Conservation (phyloP, 1,139 yeast species). For the Pichia sp. region DNA sequence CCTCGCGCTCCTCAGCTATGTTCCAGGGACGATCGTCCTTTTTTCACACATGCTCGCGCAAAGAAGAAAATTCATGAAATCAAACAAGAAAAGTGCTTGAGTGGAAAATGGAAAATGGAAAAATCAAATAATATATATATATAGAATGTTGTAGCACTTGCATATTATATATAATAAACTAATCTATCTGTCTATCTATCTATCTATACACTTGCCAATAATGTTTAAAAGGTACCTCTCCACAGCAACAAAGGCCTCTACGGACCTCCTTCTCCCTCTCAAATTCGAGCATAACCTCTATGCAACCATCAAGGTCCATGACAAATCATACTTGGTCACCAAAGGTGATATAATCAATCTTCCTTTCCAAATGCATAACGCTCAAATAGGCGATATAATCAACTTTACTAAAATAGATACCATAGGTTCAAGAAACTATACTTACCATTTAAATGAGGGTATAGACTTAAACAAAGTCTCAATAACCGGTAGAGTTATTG, state of each 20-base stretch:
- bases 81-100: conserved; percentile 9
- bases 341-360: conserved; percentile 78
- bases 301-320: conserved; percentile 77
- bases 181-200: too few species aligned
- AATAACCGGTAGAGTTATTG: conserved; percentile 73
- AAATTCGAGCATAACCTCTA: conserved; percentile 64
- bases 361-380: conserved; percentile 70
- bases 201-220: not conserved
- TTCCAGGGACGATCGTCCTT: conserved; percentile 82
- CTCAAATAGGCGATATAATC: conserved; percentile 74
- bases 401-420: conserved; percentile 68
- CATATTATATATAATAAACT: too few species aligned
- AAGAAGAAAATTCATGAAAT: conserved; percentile 48
- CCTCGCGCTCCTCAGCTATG: conserved; percentile 48
- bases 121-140: not conserved
- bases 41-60: conserved; percentile 87
- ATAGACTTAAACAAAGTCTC: conserved; percentile 49
- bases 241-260: conserved; percentile 1
- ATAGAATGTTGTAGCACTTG: too few species aligned
- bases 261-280: conserved; percentile 28
- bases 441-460: conserved; percentile 46
- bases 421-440: conserved; percentile 79
- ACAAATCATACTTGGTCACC: conserved; percentile 83
- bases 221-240: conserved; percentile 10
- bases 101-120: not conserved